Evolutionary conservation across 176 grass and related monocot genomes (phyloP), one percentile per base, ranked within the genome.

Genomic region (Avena insularis): DNA sequence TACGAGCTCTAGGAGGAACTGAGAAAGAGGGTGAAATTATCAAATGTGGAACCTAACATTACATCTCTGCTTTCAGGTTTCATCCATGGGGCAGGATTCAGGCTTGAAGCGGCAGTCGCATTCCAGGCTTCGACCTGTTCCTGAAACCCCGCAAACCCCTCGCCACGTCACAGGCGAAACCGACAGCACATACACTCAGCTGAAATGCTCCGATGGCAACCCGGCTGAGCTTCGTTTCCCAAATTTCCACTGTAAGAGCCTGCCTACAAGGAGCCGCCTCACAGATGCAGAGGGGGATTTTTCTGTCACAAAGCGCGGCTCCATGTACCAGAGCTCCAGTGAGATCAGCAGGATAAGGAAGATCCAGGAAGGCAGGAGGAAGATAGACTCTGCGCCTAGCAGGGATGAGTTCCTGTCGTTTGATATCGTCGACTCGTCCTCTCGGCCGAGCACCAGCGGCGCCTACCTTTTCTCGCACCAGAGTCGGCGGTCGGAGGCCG

Each of bases 321-420:
- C 97, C 43, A 91, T 99, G 87, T 99, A 99, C 84, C 97, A 99
- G 79, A 96, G 92, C 90, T 96, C 97, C 9, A 85, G 87, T 57
- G 97, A 99, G 80, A 93, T 99, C 16, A 89, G 71, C 75, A 91
- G 81, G 31, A 93, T 99, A 77, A 94, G 74, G 48, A 94, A 90
- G 16, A 61, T 89, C 23, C 57, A 66, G 45, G 85, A 94, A 75
- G 94, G 89, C 51, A 94, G 97, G 77, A 94, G 89, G 86, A 96
- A 96, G 82, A 65, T 96, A 45, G 97, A 99, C 84, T 90, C 75
- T n/a, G 88, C 58, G 38, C 69, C 79, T 9, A 74, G 86, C 17
- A 79, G 79, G 36, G 90, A 91, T 16, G 89, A 83, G 0, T 99
- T 90, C 82, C 66, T 96, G 75, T 99, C 94, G 3, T 96, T 96